A percentile compares a stretch with the other conserved stretches of the same genome.
Evolutionary conservation across 176 grass and related monocot species (phyloP).

Genomic region (Sorghum bicolor): DNA sequence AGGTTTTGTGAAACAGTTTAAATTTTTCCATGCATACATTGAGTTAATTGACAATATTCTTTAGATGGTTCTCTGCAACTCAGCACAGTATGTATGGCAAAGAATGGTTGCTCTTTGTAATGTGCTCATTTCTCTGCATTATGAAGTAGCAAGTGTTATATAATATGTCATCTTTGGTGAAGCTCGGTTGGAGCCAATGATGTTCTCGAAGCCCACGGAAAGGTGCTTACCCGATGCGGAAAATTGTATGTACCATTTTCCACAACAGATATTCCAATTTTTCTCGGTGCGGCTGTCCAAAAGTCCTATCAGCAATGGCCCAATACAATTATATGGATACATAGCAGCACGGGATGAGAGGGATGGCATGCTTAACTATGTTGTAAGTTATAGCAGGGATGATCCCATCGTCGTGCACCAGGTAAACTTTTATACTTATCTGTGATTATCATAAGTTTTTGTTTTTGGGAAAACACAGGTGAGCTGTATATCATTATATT

Average conservation of each 20-base stretch:
- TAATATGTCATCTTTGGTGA: background rate
- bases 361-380: background rate
- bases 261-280: background rate
- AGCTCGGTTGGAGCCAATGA: conserved; percentile 9
- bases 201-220: background rate
- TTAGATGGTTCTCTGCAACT: background rate
- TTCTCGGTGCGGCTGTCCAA: background rate
- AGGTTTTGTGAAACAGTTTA: background rate
- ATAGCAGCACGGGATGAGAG: background rate
- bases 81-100: background rate
- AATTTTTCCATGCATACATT: background rate
- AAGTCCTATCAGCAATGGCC: background rate
- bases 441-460: no score
- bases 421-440: no score
- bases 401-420: no score
- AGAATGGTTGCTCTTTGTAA: background rate
- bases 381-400: background rate
- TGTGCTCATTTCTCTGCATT: background rate
- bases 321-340: background rate
- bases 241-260: background rate
- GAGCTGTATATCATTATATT: no score
- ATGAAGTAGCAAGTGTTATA: background rate
- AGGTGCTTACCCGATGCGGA: background rate
- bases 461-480: no score
- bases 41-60: background rate